Evolutionary conservation across 1,284 basidiomycete species (phyloP).

Genomic region (Schizophyllum amplum): DNA sequence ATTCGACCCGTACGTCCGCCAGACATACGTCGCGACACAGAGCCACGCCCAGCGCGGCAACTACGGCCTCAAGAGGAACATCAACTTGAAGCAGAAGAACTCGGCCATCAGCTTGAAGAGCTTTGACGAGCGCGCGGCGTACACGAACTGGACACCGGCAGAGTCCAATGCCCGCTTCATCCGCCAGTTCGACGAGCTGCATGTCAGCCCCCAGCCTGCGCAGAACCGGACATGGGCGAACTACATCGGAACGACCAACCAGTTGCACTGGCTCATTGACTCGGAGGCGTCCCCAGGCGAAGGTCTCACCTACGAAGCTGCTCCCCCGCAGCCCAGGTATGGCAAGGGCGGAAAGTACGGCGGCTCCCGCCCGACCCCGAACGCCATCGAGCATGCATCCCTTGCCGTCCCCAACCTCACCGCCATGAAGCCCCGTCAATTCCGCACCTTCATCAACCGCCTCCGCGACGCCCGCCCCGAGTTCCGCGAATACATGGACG

Average conservation of each 20-base stretch:
- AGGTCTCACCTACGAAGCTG: constrained; percentile 17
- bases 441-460: constrained; percentile 48
- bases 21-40: constrained; percentile 62
- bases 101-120: constrained; percentile 50
- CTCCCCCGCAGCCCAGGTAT: constrained; percentile 21
- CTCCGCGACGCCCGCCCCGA: constrained; percentile 46
- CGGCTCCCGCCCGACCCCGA: not conserved
- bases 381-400: constrained; percentile 2
- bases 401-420: constrained; percentile 33
- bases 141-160: constrained; percentile 66
- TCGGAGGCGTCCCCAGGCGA: constrained; percentile 33
- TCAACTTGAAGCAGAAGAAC: constrained; percentile 53
- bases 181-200: constrained; percentile 57
- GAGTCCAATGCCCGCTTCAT: constrained; percentile 58
- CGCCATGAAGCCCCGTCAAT: constrained; percentile 40
- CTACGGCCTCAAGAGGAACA: constrained; percentile 73
- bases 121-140: constrained; percentile 63
- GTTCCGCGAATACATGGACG: constrained; percentile 40
- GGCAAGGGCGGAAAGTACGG: not conserved
- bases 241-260: constrained; percentile 24
- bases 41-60: constrained; percentile 66
- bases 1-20: constrained; percentile 64
- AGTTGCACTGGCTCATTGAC: constrained; percentile 34
- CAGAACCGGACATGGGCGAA: constrained; percentile 25
- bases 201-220: constrained; percentile 28